Base-by-base conservation (phyloP, 2,329 filamentous ascomycete species). In the Ophiostoma tasmaniense region DNA sequence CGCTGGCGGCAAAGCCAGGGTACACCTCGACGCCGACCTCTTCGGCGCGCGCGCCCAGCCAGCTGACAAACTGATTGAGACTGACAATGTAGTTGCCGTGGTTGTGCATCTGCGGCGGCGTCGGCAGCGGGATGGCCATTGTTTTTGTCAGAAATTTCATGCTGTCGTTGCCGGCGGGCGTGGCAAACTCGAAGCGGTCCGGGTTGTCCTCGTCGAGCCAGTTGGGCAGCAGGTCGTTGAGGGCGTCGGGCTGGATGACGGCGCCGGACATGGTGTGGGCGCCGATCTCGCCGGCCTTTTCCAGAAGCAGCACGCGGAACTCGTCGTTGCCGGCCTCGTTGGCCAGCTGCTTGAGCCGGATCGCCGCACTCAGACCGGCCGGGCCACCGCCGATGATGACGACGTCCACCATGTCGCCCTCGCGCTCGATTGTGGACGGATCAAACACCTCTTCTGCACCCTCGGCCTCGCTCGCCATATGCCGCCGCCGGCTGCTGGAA, bases 81-180 rank as follows among this genome's bases (percentile, higher is more conserved):
- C 92, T 96, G 76, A 99, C 88, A 73, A 99, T 99, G 79, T 96
- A 98, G 80, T 99, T 99, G 73, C 95, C 95, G 75, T 96, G 87
- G 78, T 99, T 99, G 82, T 93, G 88, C 95, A 99, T 99, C 81
- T 98, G 95, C 39, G 95, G 95, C 62, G 95, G 95, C 14, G 89
- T 88, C 0, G 94, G 95, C 67, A 98, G 82, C 6, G 92, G 92
- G 69, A 96, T 87, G 0, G 93, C 83, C 71, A 83, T 83, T 68
- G 84, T 90, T 81, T 93, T 90, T 64, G 94, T 98, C 71, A 99
- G 84, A 80, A 97, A 97, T 74, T 92, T 89, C 94, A 99, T 97
- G 80, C 88, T 89, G 76, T 99, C 95, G 66, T 82, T 82, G 72
- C 87, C 90, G 4, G 93, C 94, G 25, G 93, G 89, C 1, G 95